Evolutionary conservation across 78 protist genomes (phyloP), one percentile per base, ranked within the genome.

Genomic region (Anaeramoeba flamelloides): DNA sequence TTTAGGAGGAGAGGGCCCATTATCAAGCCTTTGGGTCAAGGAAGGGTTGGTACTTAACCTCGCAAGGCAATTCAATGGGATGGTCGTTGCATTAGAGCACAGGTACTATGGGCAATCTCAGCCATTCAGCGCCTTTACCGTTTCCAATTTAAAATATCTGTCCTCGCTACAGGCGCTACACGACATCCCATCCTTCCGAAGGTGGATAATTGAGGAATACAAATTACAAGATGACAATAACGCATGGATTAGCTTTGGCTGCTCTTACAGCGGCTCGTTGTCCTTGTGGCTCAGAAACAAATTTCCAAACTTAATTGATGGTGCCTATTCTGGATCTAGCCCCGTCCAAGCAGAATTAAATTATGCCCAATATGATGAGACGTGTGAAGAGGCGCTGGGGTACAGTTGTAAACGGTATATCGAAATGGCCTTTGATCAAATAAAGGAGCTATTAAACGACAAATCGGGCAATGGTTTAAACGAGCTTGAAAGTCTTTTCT

Each of bases 1-100:
- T 41, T 36, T 84, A 39, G 82, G 82, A 1, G 87, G 82, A 1
- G 87, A 84, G 41, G 87, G 74, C n/a, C 84, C 84, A 1, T 3
- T 12, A 8, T 12, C 12, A 3, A 36, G 38, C 2, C 82, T 79
- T 40, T n/a, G n/a, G n/a, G n/a, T n/a, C n/a, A n/a, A n/a, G 69
- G 8, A 53, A 26, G 69, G 69, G 17, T 53, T 53, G 34, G 34
- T 17, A 53, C 8, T 53, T 26, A 17, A 53, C 8, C 69, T 53
- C 69, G 69, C 69, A 53, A 17, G 17, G 17, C 69, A 53, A 53
- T 53, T 53, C 17, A 17, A 17, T 26, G 69, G 34, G 34, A 26
- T 53, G 17, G 8, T 53, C 69, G 17, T 53, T 53, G 69, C 69
- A 53, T 53, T 53, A 8, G 69, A 53, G 17, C 69, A 53, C 17